Conservation (phyloP, 78 protist genomes). For the Bigelowiella natans region DNA sequence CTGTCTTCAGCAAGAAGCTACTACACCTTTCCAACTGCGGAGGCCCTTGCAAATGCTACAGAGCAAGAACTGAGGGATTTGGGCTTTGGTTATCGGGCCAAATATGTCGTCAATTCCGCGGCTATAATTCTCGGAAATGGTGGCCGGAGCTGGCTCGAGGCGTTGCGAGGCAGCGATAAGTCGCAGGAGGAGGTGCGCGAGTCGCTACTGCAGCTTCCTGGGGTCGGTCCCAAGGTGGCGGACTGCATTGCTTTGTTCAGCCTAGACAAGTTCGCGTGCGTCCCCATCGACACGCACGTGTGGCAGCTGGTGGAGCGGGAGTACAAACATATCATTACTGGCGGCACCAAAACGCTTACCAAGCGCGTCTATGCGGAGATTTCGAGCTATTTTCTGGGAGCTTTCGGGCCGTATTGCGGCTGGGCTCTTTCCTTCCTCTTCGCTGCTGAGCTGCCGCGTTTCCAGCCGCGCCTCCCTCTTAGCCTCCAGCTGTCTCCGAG, state of each 20-base stretch:
- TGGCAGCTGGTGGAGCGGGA: not conserved
- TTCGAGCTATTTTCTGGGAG: not conserved
- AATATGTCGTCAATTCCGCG: not conserved
- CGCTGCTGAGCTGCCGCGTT: conserved; percentile 31
- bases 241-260: conserved; percentile 73
- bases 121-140: not conserved
- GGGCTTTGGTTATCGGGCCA: conserved; percentile 57
- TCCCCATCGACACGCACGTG: conserved; percentile 55
- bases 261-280: conserved; percentile 32
- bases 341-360: not conserved
- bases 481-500: not conserved
- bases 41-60: not conserved
- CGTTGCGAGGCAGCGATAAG: too few relatives aligned
- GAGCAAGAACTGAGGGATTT: conserved; percentile 52
- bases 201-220: not conserved
- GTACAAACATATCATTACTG: not conserved
- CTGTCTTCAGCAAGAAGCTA: not conserved
- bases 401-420: conserved; percentile 28
- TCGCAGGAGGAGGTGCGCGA: conserved; percentile 3
- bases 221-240: conserved; percentile 62
- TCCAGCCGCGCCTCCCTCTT: not conserved
- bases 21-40: conserved; percentile 40
- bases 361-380: not conserved
- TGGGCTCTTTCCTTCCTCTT: conserved; percentile 49
- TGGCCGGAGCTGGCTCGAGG: not conserved